A percentile compares a stretch with the other conserved stretches of the same genome.
Conservation (phyloP, 768 basidiomycete genomes). For the Termitomyces sp. region DNA sequence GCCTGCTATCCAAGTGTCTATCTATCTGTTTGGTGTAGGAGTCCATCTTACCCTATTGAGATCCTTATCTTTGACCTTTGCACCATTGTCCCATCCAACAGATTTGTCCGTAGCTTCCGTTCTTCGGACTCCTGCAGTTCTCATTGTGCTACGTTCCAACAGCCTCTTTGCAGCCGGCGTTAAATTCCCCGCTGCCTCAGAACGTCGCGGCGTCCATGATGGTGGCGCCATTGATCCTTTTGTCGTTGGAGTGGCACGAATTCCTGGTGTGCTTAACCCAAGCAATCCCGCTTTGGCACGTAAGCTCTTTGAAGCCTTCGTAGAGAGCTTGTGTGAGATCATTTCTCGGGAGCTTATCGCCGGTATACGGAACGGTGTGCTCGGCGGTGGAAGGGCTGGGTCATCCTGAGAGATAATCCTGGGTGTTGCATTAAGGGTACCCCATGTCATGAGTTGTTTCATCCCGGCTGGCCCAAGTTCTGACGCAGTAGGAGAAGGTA, state of each 20-base stretch:
- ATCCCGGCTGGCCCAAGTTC: conserved; percentile 78
- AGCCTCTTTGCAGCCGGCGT: conserved; percentile 84
- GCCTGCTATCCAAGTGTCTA: background rate
- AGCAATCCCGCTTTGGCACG: conserved; percentile 69
- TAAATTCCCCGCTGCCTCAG: conserved; percentile 66
- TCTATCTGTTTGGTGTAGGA: conserved; percentile 47
- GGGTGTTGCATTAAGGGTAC: conserved; percentile 88
- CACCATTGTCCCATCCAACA: conserved; percentile 49
- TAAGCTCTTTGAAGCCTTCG: conserved; percentile 75
- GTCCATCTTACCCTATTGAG: conserved; percentile 72
- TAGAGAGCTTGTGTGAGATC: conserved; percentile 77
- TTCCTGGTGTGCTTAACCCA: conserved; percentile 35
- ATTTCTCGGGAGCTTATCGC: conserved; percentile 76
- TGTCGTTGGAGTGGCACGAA: conserved; percentile 27
- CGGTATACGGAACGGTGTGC: conserved; percentile 74
- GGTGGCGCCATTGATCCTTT: conserved; percentile 76
- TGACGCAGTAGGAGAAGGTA: conserved; percentile 84
- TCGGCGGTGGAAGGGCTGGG: conserved; percentile 36
- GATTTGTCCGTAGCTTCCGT: conserved; percentile 62
- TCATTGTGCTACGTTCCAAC: conserved; percentile 66
- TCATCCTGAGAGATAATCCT: conserved; percentile 73
- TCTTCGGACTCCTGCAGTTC: conserved; percentile 55
- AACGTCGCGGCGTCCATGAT: conserved; percentile 69
- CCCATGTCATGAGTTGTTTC: conserved; percentile 97
- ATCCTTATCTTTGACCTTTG: conserved; percentile 51